Evolutionary conservation across 2,329 filamentous ascomycete species (phyloP), one percentile per base, ranked within the genome.

Genomic region (Aphanocladium album): DNA sequence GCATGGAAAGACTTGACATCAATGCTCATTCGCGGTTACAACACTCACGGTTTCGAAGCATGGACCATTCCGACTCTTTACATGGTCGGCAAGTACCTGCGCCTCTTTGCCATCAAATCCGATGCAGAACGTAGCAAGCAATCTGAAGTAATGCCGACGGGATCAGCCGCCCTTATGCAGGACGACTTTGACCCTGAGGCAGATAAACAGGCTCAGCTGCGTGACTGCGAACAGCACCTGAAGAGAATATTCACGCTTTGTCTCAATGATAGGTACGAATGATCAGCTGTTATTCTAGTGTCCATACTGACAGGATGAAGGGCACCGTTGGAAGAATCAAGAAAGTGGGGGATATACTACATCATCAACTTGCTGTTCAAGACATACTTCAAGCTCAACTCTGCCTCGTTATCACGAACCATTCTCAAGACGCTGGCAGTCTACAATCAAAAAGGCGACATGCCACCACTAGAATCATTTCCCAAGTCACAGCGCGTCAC

Each of bases 261-360:
- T 72, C 80, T 96, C 53, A 91, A 87, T 68, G 95, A 99, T 72
- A 88, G 92, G 91, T 96, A 80, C 68, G 81, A 19, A 3, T 2
- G 17, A 30, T 19, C 43, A 69, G 59, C 63, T 45, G 12, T 14
- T 5, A 17, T 62, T 62, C 53, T 51, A 60, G 30, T 9, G 30
- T 17, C 23, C 12, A 41, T 23, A 14, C 41, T 49, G 37, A 57
- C 46, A 14, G 9, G 19, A 6, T 14, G 2, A 68, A 93, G 91
- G 74, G 89, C 90, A 63, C 87, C 89, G 16, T 79, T 97, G 49
- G 87, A 92, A 69, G 89, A 96, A 68, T 97, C 93, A 9, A 87
- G 95, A 59, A 99, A 98, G 83, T 99, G 95, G 95, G 96, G 91
- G 7, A 90, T 96, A 52, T 99, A 99, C 78, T 93, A 92, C 73